Conservation (phyloP, 805 yeast genomes). For the Wickerhamiella kurtzmanii region DNA sequence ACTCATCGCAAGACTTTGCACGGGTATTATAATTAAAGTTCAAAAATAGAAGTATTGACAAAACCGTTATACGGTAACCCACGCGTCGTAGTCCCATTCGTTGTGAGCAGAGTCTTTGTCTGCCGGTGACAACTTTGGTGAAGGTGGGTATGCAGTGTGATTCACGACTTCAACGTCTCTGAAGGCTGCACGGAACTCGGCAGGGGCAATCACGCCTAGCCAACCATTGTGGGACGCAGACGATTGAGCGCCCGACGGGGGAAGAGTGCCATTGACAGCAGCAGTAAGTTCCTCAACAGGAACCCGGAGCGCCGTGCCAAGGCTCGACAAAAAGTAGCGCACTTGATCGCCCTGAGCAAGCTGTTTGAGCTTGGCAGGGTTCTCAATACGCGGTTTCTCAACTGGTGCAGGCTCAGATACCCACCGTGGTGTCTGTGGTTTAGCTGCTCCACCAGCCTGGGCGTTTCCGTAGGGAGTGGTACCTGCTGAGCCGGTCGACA, state of each 20-base stretch:
- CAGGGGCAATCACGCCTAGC: slow-evolving; percentile 21
- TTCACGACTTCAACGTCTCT: slow-evolving; percentile 22
- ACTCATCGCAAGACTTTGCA: no score
- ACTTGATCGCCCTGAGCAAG: slow-evolving; percentile 23
- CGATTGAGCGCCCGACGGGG: slow-evolving; percentile 2
- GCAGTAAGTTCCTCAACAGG: slow-evolving; percentile 20
- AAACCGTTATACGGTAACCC: slow-evolving; percentile 1
- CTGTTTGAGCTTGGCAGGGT: slow-evolving; percentile 19
- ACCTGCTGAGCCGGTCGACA: background rate
- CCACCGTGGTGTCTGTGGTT: slow-evolving; percentile 4
- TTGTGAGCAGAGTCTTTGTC: background rate
- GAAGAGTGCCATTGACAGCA: background rate
- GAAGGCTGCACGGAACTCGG: slow-evolving; percentile 25
- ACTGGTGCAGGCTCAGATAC: slow-evolving; percentile 8
- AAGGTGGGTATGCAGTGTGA: slow-evolving; percentile 4
- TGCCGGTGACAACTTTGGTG: background rate
- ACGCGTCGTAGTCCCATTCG: slow-evolving; percentile 13
- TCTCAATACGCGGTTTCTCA: slow-evolving; percentile 16
- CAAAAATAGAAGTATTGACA: background rate
- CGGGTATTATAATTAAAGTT: no score
- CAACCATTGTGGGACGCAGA: slow-evolving; percentile 7
- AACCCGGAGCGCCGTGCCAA: slow-evolving; percentile 26
- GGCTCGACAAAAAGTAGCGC: slow-evolving; percentile 23
- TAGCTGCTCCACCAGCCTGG: no score
- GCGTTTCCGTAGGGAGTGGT: slow-evolving; percentile 5